A percentile compares a stretch with the other conserved stretches of the same genome.
phyloP scores from a whole-genome alignment of 257 asterid genomes.

The Cordia subcordata region DNA sequence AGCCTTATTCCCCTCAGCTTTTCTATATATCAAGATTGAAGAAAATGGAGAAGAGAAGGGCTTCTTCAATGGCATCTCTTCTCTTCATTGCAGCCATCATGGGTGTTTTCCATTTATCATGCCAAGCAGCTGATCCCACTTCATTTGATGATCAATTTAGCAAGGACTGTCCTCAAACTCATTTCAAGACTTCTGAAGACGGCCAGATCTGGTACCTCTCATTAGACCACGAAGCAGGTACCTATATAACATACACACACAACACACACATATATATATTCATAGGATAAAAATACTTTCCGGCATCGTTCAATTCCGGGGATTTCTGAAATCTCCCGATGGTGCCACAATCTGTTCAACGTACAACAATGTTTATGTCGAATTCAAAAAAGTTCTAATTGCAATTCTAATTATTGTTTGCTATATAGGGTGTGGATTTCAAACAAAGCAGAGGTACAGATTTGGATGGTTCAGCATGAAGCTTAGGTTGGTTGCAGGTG shows the following conservation, averaged over 20 bases:
- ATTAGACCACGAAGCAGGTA: constrained; percentile 68
- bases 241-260: too few relatives aligned
- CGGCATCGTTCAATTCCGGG: too few relatives aligned
- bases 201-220: constrained; percentile 92
- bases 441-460: constrained; percentile 73
- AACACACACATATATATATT: too few relatives aligned
- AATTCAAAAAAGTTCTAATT: too few relatives aligned
- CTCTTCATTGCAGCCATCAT: constrained; percentile 27
- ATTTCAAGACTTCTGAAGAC: constrained; percentile 84
- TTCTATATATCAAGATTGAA: background rate
- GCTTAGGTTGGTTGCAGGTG: constrained; percentile 74
- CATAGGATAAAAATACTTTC: too few relatives aligned
- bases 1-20: constrained; percentile 1
- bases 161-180: constrained; percentile 65
- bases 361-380: too few relatives aligned
- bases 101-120: constrained; percentile 13
- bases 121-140: constrained; percentile 29
- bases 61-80: constrained; percentile 23
- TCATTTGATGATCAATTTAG: constrained; percentile 65
- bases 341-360: too few relatives aligned
- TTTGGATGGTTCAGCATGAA: constrained; percentile 99
- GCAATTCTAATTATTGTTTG: too few relatives aligned
- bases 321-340: too few relatives aligned
- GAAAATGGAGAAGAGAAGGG: constrained; percentile 48
- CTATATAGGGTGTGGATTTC: constrained; percentile 84